Conservation (phyloP, 176 grass and related monocot species). For the Alloteropsis semialata region DNA sequence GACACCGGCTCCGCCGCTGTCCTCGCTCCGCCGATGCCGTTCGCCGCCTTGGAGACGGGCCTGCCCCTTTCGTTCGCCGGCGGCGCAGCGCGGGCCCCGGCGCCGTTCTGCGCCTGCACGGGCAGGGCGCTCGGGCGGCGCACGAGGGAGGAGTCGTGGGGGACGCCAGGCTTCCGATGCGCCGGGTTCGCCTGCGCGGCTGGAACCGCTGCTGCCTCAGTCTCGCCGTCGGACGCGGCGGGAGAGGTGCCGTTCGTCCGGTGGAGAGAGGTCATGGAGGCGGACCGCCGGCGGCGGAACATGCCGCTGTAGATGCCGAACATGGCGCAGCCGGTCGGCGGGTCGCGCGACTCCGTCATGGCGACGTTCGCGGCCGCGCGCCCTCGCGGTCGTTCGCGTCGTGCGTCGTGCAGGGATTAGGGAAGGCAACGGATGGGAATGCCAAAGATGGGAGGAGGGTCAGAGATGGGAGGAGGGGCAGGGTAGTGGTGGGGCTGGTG, state of each 20-base stretch:
- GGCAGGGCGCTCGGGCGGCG: conserved; percentile 13
- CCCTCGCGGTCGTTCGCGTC: neutral
- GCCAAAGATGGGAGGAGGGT: conserved; percentile 14
- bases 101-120: neutral
- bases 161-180: conserved; percentile 19
- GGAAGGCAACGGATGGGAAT: neutral
- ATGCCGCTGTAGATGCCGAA: conserved; percentile 61
- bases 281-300: conserved; percentile 68
- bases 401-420: neutral
- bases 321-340: conserved; percentile 74
- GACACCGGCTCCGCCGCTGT: neutral
- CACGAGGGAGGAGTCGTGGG: conserved; percentile 33
- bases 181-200: neutral
- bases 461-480: too few species aligned
- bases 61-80: neutral
- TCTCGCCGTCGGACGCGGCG: neutral
- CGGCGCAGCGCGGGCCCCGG: neutral
- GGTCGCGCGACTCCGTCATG: conserved; percentile 56
- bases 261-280: conserved; percentile 58
- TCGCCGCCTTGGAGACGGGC: neutral
- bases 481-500: conserved; percentile 18
- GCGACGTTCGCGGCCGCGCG: conserved; percentile 21
- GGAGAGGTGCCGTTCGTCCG: conserved; percentile 12
- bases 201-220: neutral
- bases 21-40: conserved; percentile 21